phyloP scores from a whole-genome alignment of 1,284 basidiomycete species.

The Ceratobasidium sp. region DNA sequence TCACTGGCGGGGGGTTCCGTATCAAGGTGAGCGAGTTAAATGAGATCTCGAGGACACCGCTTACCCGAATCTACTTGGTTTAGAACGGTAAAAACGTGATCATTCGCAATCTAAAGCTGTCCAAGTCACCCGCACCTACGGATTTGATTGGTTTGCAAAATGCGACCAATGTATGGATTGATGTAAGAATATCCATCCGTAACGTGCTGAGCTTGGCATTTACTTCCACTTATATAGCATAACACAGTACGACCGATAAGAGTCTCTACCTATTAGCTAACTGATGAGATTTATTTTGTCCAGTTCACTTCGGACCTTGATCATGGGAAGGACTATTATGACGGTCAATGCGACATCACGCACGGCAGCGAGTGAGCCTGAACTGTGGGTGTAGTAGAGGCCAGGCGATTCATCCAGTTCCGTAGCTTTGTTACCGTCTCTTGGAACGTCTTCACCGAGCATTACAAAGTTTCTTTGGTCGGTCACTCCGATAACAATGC shows the following conservation, averaged over 20 bases:
- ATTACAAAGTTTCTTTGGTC: conserved; percentile 46
- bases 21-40: conserved; percentile 28
- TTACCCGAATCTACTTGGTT: too few relatives aligned
- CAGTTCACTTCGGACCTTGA: conserved; percentile 44
- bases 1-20: conserved; percentile 46
- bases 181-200: conserved; percentile 1
- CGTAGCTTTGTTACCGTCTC: conserved; percentile 40
- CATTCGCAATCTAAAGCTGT: conserved; percentile 47
- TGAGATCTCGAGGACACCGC: neutral
- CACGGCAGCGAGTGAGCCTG: conserved; percentile 33
- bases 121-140: conserved; percentile 45
- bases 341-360: conserved; percentile 42
- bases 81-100: conserved; percentile 48
- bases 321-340: conserved; percentile 46
- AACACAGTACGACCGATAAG: conserved; percentile 9
- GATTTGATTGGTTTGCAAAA: conserved; percentile 48
- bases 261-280: neutral
- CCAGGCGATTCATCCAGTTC: neutral
- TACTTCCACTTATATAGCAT: neutral
- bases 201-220: neutral
- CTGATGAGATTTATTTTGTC: neutral
- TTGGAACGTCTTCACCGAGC: conserved; percentile 44
- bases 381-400: neutral
- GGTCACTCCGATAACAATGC: conserved; percentile 47
- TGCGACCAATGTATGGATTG: conserved; percentile 49